Evolutionary conservation across 164 flowering plant genomes (phyloP).

Genomic region (Macadamia integrifolia): DNA sequence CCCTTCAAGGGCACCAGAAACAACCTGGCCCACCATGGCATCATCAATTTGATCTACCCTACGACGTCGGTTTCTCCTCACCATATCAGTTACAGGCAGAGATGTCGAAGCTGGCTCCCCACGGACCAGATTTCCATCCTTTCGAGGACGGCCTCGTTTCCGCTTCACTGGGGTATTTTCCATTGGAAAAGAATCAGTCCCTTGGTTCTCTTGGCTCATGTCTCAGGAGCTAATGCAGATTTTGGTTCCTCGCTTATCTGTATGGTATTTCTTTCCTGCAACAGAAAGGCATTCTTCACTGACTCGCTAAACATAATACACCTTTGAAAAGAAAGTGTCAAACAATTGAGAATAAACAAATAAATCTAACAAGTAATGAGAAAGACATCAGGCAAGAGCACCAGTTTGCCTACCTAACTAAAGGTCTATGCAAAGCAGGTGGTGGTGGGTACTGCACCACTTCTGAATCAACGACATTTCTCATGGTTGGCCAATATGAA

Average conservation of each 20-base stretch:
- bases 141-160: constrained; percentile 78
- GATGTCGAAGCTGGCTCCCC: constrained; percentile 10
- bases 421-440: no score
- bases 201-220: constrained; percentile 47
- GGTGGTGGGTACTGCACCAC: no score
- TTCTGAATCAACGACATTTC: no score
- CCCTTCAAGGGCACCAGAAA: constrained; percentile 72
- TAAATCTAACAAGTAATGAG: no score
- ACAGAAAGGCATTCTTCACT: neutral
- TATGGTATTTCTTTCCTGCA: neutral
- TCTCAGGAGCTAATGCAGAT: neutral
- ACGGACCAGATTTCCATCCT: constrained; percentile 19
- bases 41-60: constrained; percentile 16
- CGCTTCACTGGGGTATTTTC: constrained; percentile 39
- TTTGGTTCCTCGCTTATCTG: neutral
- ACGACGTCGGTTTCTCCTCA: constrained; percentile 17
- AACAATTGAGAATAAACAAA: no score
- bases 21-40: constrained; percentile 58
- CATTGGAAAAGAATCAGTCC: constrained; percentile 27
- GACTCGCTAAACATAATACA: neutral
- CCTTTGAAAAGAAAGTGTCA: neutral
- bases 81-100: constrained; percentile 8
- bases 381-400: no score
- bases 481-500: no score
- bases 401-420: no score